Conservation (phyloP, 345 rosid genomes). For the Brassica incana region DNA sequence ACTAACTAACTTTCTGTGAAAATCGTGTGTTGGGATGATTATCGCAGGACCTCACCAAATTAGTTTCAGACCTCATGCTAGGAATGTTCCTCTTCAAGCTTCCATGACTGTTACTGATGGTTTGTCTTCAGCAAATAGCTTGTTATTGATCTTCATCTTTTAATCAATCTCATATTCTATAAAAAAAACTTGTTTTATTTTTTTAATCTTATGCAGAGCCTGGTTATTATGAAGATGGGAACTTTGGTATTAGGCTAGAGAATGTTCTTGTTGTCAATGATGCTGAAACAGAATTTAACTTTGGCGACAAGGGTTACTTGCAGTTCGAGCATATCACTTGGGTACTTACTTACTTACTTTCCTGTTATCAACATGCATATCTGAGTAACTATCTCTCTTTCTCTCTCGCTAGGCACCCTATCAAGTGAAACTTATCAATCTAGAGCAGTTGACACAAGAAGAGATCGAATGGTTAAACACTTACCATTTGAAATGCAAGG, state of each 20-base stretch:
- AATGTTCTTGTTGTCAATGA: constrained; percentile 80
- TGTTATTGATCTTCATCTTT: not conserved
- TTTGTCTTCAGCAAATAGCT: constrained; percentile 40
- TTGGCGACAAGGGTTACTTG: constrained; percentile 90
- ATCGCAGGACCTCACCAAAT: constrained; percentile 89
- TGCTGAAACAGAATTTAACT: constrained; percentile 74
- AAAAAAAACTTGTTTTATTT: too few relatives aligned
- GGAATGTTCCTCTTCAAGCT: constrained; percentile 86
- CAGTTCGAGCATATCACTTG: constrained; percentile 94
- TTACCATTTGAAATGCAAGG: constrained; percentile 78
- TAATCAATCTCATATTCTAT: not conserved
- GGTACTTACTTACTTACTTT: constrained; percentile 49
- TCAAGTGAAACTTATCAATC: constrained; percentile 78
- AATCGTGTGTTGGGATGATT: constrained; percentile 10
- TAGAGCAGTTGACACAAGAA: constrained; percentile 52
- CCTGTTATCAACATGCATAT: not conserved
- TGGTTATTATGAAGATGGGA: constrained; percentile 92
- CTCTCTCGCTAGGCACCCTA: constrained; percentile 63
- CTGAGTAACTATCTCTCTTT: constrained; percentile 2
- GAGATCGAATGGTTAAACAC: constrained; percentile 78
- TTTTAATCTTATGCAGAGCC: constrained; percentile 59
- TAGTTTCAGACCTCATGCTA: constrained; percentile 81
- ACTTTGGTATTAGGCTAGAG: constrained; percentile 93
- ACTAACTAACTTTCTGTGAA: not conserved
- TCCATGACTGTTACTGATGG: constrained; percentile 99